Conservation (phyloP, 2,329 filamentous ascomycete species). For the Diaporthe vexans region DNA sequence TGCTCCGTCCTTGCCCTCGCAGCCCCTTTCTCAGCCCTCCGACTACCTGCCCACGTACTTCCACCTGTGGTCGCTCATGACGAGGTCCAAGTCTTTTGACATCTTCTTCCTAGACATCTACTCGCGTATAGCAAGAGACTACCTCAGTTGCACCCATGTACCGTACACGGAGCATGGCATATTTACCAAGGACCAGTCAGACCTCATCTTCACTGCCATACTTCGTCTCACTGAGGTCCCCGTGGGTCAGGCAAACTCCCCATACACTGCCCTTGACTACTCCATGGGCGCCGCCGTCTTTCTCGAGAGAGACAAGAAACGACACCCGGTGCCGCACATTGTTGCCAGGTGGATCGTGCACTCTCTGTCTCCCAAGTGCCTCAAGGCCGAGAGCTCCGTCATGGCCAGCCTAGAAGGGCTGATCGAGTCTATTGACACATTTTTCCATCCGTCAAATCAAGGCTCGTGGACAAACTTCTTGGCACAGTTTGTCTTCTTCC, state of each 20-base stretch:
- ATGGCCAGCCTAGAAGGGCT: conserved; percentile 89
- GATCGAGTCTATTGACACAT: conserved; percentile 95
- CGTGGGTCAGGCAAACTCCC: conserved; percentile 94
- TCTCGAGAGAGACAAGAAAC: conserved; percentile 92
- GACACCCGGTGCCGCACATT: conserved; percentile 91
- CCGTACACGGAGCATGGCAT: conserved; percentile 90
- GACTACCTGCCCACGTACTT: conserved; percentile 95
- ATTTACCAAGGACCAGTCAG: conserved; percentile 92
- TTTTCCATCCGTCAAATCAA: conserved; percentile 98
- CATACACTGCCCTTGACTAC: conserved; percentile 89
- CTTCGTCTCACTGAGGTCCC: conserved; percentile 93
- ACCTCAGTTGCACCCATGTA: conserved; percentile 80
- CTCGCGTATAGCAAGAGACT: conserved; percentile 88
- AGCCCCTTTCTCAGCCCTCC: conserved; percentile 84
- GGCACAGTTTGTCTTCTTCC: conserved; percentile 90
- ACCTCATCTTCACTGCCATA: conserved; percentile 92
- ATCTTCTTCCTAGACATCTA: conserved; percentile 90
- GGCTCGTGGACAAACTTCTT: conserved; percentile 92
- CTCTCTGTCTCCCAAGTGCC: conserved; percentile 88
- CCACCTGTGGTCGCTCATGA: conserved; percentile 95
- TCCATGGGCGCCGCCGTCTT: conserved; percentile 86
- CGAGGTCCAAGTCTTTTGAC: conserved; percentile 89
- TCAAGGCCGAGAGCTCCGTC: conserved; percentile 83
- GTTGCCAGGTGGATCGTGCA: conserved; percentile 94
- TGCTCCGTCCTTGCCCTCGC: conserved; percentile 78